Evolutionary conservation across 768 basidiomycete genomes (phyloP), one percentile per base, ranked within the genome.

Genomic region (Paxillus involutus): DNA sequence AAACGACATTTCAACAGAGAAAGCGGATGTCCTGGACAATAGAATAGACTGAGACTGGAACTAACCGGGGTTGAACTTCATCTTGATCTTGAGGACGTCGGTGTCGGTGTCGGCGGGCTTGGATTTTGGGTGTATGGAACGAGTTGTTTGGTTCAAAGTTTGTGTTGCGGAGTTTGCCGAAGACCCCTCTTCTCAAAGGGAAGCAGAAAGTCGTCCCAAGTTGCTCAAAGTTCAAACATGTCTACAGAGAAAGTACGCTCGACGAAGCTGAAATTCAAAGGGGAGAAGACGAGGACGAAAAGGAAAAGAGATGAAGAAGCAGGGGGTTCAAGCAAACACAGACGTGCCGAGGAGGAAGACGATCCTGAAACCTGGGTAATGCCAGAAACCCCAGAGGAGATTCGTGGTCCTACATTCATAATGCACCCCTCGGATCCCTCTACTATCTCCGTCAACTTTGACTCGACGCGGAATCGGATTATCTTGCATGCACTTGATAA

Each of bases 341-440:
- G 79, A 40, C 79, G 78, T 59, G 70, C 71, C 44, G 79, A 80
- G 40, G 86, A 89, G 56, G 82, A 86, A 21, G 80, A 81, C 50
- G 80, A 82, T 54, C 81, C 84, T 11, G 89, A 91, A 47, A 83
- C 83, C 17, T 94, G 91, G 91, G 88, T 93, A 5, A 69, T 84
- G 13, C 91, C 89, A 5, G 86, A 88, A 51, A 76, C 77, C 55
- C 73, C 87, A 41, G 77, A 74, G 49, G 87, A 94, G 76, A 81
- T 94, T 52, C 88, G 90, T 48, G 91, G 91, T 13, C 91, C 91
- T n/a, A 89, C 91, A 9, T 94, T 91, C 73, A 82, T 94, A 44
- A 67, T 84, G 30, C 91, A 94, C 60, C 90, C 91, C 43, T 89
- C 88, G 32, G 89, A 90, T 61, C 86, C 91, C 24, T 80, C 80